Base-by-base conservation (phyloP, 306 rosid genomes). In the Rosa persica region DNA sequence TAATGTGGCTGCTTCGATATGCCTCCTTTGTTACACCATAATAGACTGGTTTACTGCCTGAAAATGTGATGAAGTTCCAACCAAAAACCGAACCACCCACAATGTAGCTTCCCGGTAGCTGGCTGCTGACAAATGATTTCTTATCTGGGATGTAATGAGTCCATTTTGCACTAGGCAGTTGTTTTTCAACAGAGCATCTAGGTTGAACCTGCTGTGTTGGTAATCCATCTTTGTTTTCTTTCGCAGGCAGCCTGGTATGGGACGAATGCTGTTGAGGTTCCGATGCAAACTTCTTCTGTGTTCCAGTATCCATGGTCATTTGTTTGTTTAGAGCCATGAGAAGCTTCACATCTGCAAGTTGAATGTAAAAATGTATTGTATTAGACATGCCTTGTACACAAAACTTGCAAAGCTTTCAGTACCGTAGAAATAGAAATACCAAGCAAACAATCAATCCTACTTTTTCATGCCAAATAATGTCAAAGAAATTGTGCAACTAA, bases 61-160 rank as follows among this genome's bases (percentile, higher is more conserved):
- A 20, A 79, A 75, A 90, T 30, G 90, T 84, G 76, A 94, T 80
- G 78, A 92, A 94, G 65, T 94, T 94, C 94, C 92, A 92, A 46
- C 97, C 96, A 20, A 89, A 89, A 49, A 87, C 97, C 6, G 97
- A 94, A 71, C 97, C 97, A 4, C 96, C 98, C 72, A 92, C 91
- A 51, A 89, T 79, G 74, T 89, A 90, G 74, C 90, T 79, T 58
- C 94, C 91, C 0, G 44, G 81, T 12, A 70, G 2, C 69, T 68
- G 83, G 58, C 86, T 77, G 67, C 74, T 89, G 1, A 15, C 74
- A 2, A 15, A 72, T 11, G 8, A 16, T 51, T 73, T 82, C 78
- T 85, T 87, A 43, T 88, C 87, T 15, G 66, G 38, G 55, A 73
- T 81, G 19, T 64, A 13, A 27, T 5, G 6, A 69, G 78, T 77